Evolutionary conservation across 2,329 filamentous ascomycete species (phyloP).

Genomic region (Elsinoe batatas): DNA sequence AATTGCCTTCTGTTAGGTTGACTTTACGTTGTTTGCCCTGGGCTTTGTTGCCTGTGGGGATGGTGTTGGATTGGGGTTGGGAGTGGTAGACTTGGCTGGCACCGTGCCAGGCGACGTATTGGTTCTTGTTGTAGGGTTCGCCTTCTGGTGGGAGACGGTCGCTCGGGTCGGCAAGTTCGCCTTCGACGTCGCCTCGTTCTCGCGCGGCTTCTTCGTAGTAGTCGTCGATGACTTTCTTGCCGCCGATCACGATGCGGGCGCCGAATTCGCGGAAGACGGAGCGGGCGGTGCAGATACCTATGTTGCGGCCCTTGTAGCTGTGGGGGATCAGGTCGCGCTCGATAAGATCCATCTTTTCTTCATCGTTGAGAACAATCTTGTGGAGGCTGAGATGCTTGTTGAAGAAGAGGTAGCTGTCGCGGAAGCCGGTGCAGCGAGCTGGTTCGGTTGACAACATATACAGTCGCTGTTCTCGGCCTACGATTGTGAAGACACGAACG

Average conservation of each 20-base stretch:
- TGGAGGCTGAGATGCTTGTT: slow-evolving; percentile 92
- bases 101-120: slow-evolving; percentile 97
- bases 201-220: slow-evolving; percentile 71
- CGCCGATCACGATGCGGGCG: slow-evolving; percentile 84
- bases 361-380: slow-evolving; percentile 96
- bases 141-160: slow-evolving; percentile 66
- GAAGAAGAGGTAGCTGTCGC: slow-evolving; percentile 98
- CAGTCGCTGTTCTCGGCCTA: slow-evolving; percentile 69
- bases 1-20: slow-evolving; percentile 85
- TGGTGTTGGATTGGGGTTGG: slow-evolving; percentile 59
- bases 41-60: slow-evolving; percentile 55
- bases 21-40: slow-evolving; percentile 68
- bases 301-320: slow-evolving; percentile 95
- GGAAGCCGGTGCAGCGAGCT: slow-evolving; percentile 89
- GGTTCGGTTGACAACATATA: slow-evolving; percentile 99
- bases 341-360: slow-evolving; percentile 95
- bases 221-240: slow-evolving; percentile 76
- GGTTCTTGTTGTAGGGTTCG: slow-evolving; percentile 95
- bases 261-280: slow-evolving; percentile 97
- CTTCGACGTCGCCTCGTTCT: slow-evolving; percentile 71
- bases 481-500: slow-evolving; percentile 87
- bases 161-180: slow-evolving; percentile 82
- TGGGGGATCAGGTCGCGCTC: slow-evolving; percentile 92
- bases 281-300: slow-evolving; percentile 90
- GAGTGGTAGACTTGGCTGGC: slow-evolving; percentile 94